phyloP scores from a whole-genome alignment of 1,284 basidiomycete species.

The Vanrija humicola region DNA sequence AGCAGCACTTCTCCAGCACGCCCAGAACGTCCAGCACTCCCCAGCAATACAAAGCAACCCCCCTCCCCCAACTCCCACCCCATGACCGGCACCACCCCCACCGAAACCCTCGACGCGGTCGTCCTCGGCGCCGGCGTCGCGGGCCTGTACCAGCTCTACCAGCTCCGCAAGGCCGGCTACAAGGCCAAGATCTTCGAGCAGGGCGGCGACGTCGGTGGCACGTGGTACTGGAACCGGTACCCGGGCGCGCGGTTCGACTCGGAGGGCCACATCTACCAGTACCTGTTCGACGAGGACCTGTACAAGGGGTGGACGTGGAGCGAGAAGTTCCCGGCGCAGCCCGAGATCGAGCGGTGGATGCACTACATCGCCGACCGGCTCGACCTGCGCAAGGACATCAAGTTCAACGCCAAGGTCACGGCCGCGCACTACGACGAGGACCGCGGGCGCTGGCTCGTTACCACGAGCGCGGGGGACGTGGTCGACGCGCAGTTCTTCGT shows the following conservation, averaged over 20 bases:
- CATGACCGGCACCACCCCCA: not conserved
- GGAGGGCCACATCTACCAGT: slow-evolving; percentile 6
- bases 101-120: slow-evolving; percentile 8
- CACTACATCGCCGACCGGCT: slow-evolving; percentile 12
- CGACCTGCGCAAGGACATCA: slow-evolving; percentile 14
- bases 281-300: slow-evolving; percentile 10
- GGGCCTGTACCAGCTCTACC: slow-evolving; percentile 15
- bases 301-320: slow-evolving; percentile 17
- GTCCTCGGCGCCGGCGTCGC: slow-evolving; percentile 15
- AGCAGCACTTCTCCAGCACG: no score
- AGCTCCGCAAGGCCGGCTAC: slow-evolving; percentile 10
- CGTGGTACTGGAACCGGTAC: slow-evolving; percentile 20
- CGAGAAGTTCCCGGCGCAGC: slow-evolving; percentile 15
- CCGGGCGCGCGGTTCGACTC: slow-evolving; percentile 13
- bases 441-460: slow-evolving; percentile 5
- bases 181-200: slow-evolving; percentile 6
- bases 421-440: slow-evolving; percentile 7
- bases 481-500: slow-evolving; percentile 12
- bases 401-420: slow-evolving; percentile 8
- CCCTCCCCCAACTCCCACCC: not conserved
- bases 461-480: slow-evolving; percentile 9
- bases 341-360: slow-evolving; percentile 14
- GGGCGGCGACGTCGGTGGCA: slow-evolving; percentile 11
- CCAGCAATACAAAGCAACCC: no score
- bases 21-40: no score